Evolutionary conservation across 2,329 filamentous ascomycete genomes (phyloP), one percentile per base, ranked within the genome.

Genomic region (Lomentospora prolificans): DNA sequence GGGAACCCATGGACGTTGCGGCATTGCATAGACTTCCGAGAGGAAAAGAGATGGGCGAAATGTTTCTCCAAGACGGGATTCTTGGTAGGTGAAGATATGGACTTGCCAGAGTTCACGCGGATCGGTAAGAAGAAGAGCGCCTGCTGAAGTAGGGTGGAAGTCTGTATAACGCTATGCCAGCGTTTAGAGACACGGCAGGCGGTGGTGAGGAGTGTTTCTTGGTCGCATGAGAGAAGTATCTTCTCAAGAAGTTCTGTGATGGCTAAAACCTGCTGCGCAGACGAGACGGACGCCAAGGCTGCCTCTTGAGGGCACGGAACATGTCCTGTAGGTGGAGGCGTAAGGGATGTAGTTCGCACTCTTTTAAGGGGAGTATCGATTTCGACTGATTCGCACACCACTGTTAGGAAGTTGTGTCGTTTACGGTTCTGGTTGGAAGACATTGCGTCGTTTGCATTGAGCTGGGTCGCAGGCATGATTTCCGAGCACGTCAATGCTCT

Each of bases 201-300:
- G 5, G 63, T 63, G 5, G 62, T 57, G 8, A 67, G 62, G 2
- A 66, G 60, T 3, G 63, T 64, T 10, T 57, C 57, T 58, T 64
- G 62, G 57, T 66, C 64, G 4, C 64, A 55, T 7, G 61, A 58
- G 12, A 61, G 33, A 19, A 67, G 53, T 28, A 66, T 63, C 30
- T 60, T 59, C 48, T 67, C 65, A 25, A 66, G 56, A 3, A 67
- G 55, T 57, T 67, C 65, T 5, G 63, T 59, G 33, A 60, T 53
- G 52, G 53, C 53, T 19, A 64, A 53, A 3, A 61, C 60, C 19
- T 24, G 27, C 5, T 22, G 53, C 19, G 41, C 39, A 33, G 53
- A n/a, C 28, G 51, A 53, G 51, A 19, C 25, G 8, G 53, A 3
- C 17, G 22, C 9, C 5, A 19, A 19, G 7, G 22, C 7, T 17